Evolutionary conservation across 2,329 filamentous ascomycete species (phyloP).

Genomic region (Cladobotryum mycophilum): DNA sequence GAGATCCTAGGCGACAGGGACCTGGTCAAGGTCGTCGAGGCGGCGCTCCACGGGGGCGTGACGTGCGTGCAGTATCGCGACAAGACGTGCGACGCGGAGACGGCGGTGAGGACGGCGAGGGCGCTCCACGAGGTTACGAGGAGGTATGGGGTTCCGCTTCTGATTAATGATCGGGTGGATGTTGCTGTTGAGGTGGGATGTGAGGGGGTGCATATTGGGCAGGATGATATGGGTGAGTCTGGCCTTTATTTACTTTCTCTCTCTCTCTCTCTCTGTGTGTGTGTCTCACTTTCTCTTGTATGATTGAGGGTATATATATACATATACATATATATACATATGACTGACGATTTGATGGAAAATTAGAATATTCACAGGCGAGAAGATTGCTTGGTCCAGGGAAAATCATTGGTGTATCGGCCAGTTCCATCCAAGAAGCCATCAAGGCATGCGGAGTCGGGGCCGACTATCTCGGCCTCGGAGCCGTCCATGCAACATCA

Average conservation of each 20-base stretch:
- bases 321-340: no score
- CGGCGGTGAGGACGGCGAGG: conserved; percentile 63
- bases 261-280: no score
- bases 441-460: conserved; percentile 63
- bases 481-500: conserved; percentile 78
- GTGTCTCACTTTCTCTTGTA: not conserved
- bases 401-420: conserved; percentile 84
- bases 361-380: conserved; percentile 39
- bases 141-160: conserved; percentile 63
- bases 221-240: conserved; percentile 79
- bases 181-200: conserved; percentile 79
- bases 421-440: conserved; percentile 69
- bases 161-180: conserved; percentile 91
- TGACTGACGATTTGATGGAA: not conserved
- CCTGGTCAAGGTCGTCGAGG: conserved; percentile 66
- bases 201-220: conserved; percentile 90
- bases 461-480: conserved; percentile 88
- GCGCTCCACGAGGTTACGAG: conserved; percentile 66
- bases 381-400: conserved; percentile 65
- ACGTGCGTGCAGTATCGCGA: conserved; percentile 88
- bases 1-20: conserved; percentile 68
- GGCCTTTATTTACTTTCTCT: not conserved
- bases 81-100: conserved; percentile 70
- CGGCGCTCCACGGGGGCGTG: conserved; percentile 71
- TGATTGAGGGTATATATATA: not conserved